These are phyloP conservation scores for Aureobasidium lini DNA, from an alignment of 2,329 filamentous ascomycete species.

Conservation along the genomic window DNA sequence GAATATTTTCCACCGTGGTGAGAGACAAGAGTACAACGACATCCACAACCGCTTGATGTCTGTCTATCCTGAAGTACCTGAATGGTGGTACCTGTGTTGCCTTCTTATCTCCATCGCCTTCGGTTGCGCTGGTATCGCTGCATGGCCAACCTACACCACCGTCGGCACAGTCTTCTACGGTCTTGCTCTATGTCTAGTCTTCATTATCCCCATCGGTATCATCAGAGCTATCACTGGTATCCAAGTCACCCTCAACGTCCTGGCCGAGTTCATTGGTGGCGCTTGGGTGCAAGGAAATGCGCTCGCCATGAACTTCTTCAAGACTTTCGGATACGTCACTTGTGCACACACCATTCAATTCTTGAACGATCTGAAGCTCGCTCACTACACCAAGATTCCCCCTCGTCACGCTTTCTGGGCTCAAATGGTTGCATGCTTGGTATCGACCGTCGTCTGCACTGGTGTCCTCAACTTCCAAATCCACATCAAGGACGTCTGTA, in stretches of 20 bases:
- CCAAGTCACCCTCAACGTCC: not conserved
- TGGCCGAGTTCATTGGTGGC: slow-evolving; percentile 7
- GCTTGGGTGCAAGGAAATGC: slow-evolving; percentile 1
- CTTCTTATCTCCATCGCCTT: not conserved
- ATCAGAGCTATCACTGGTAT: slow-evolving; percentile 7
- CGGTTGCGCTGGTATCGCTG: slow-evolving; percentile 3
- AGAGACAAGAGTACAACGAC: not conserved
- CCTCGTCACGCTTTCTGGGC: slow-evolving; percentile 1
- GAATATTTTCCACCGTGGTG: not conserved
- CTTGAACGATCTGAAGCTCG: slow-evolving; percentile 6
- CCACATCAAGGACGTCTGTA: slow-evolving; percentile 9
- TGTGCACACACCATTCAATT: slow-evolving; percentile 5
- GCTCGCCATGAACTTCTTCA: slow-evolving; percentile 10
- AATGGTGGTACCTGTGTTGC: slow-evolving; percentile 2
- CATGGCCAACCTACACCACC: slow-evolving; percentile 7
- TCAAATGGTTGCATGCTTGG: not conserved
- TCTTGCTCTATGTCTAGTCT: slow-evolving; percentile 1
- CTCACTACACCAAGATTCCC: slow-evolving; percentile 6
- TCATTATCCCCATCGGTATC: not conserved
- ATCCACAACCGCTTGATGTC: slow-evolving; percentile 4
- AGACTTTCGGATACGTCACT: slow-evolving; percentile 4
- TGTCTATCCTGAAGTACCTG: slow-evolving; percentile 7
- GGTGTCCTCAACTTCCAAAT: slow-evolving; percentile 9
- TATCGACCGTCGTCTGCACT: slow-evolving; percentile 2
- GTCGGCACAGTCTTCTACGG: slow-evolving; percentile 6